Conservation (phyloP, 306 rosid species). For the Sophora flavescens region DNA sequence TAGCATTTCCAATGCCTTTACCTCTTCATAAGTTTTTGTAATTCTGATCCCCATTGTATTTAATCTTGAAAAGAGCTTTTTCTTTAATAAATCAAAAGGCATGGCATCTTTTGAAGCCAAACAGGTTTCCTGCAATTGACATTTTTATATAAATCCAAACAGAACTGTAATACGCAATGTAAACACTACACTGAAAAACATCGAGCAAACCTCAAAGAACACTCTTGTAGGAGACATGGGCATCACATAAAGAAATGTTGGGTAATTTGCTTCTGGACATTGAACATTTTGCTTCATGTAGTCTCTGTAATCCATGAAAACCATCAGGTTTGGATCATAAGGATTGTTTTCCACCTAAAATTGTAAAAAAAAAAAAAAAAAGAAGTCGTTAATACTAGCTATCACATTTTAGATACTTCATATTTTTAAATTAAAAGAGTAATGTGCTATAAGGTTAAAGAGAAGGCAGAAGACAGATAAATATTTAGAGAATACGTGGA, state of each 20-base stretch:
- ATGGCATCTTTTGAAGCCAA: conserved; percentile 95
- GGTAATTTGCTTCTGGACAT: conserved; percentile 74
- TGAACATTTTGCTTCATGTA: conserved; percentile 65
- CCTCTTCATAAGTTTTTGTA: conserved; percentile 87
- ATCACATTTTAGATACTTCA: not conserved
- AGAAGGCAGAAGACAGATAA: conserved; percentile 25
- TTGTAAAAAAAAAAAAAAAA: conserved; percentile 39
- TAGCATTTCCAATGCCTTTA: conserved; percentile 44
- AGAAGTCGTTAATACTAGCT: conserved; percentile 25
- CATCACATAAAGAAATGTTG: conserved; percentile 96
- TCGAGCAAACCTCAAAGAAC: conserved; percentile 86
- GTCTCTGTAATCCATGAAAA: conserved; percentile 99
- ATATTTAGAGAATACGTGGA: conserved; percentile 19
- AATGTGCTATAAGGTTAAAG: conserved; percentile 2
- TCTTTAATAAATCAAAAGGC: conserved; percentile 93
- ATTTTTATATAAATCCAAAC: conserved; percentile 33
- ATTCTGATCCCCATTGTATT: conserved; percentile 88
- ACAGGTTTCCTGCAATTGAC: conserved; percentile 87
- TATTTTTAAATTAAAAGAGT: conserved; percentile 7
- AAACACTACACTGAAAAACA: conserved; percentile 36
- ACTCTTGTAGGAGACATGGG: conserved; percentile 90
- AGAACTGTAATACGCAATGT: conserved; percentile 25
- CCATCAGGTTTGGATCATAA: conserved; percentile 94
- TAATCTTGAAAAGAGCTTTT: conserved; percentile 83
- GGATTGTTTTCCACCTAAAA: conserved; percentile 94